These are phyloP conservation scores for Boletus reticulatus DNA, from an alignment of 768 basidiomycete genomes.

Conservation along the genomic window DNA sequence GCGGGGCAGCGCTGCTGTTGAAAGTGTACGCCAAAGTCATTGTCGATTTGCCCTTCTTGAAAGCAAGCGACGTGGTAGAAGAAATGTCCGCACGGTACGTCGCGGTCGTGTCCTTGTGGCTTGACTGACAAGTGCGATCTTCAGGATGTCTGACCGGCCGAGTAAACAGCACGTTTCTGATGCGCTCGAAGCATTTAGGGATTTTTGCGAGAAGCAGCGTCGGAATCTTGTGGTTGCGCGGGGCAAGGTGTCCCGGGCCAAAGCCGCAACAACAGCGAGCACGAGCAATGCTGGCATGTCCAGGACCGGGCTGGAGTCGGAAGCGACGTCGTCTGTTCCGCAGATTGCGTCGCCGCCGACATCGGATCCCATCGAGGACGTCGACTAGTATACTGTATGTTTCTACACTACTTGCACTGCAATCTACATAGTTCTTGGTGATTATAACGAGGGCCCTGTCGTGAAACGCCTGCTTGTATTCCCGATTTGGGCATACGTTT, in stretches of 20 bases:
- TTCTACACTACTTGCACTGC: constrained; percentile 12
- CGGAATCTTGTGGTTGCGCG: constrained; percentile 31
- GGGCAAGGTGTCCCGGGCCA: constrained; percentile 15
- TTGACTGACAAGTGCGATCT: too few relatives aligned
- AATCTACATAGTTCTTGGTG: neutral
- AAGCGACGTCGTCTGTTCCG: constrained; percentile 13
- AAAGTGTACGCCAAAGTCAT: constrained; percentile 45
- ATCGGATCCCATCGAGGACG: constrained; percentile 28
- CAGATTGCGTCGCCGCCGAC: neutral
- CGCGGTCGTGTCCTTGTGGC: neutral
- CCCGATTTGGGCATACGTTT: constrained; percentile 30
- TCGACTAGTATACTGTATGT: constrained; percentile 24
- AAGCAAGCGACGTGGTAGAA: constrained; percentile 47
- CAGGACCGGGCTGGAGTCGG: constrained; percentile 1
- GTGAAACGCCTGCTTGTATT: constrained; percentile 24
- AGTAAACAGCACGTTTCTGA: constrained; percentile 52
- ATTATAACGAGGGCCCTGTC: constrained; percentile 2
- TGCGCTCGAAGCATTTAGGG: constrained; percentile 45
- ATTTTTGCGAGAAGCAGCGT: constrained; percentile 51
- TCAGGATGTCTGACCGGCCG: constrained; percentile 52
- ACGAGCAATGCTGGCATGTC: neutral
- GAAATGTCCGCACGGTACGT: constrained; percentile 55
- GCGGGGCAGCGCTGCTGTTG: constrained; percentile 34
- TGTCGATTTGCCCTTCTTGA: constrained; percentile 57
- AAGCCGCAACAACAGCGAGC: neutral